Percentiles rank a stretch among this genome's conserved stretches.
phyloP scores from a whole-genome alignment of 176 grass and related monocot genomes.

The Zizania latifolia region DNA sequence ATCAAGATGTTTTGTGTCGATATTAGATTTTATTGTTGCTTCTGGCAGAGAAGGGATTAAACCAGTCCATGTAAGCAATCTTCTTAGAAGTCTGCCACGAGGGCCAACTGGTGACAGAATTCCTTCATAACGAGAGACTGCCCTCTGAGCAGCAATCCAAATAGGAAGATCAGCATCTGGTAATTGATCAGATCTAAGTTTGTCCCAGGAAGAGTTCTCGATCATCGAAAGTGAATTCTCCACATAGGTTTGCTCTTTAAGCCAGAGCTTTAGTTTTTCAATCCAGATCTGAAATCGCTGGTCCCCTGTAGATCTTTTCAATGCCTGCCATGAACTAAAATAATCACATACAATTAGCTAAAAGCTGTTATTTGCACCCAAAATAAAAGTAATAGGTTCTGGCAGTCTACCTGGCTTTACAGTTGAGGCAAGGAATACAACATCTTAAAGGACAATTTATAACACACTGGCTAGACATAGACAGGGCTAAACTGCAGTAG shows the following conservation, averaged over 20 bases:
- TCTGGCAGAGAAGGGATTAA: constrained; percentile 73
- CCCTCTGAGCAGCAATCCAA: constrained; percentile 83
- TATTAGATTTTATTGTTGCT: constrained; percentile 44
- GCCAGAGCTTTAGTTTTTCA: constrained; percentile 74
- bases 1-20: constrained; percentile 51
- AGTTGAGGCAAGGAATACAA: not conserved
- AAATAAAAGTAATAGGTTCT: not conserved
- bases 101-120: constrained; percentile 77
- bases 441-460: not conserved
- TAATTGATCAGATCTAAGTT: constrained; percentile 38
- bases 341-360: constrained; percentile 47
- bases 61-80: constrained; percentile 80
- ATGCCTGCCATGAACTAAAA: constrained; percentile 60
- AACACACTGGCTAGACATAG: not conserved
- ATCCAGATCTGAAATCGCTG: constrained; percentile 69
- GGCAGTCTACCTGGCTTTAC: not conserved
- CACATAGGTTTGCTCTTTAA: constrained; percentile 72
- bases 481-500: not conserved
- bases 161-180: constrained; percentile 68
- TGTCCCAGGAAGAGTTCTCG: constrained; percentile 44
- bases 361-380: not conserved
- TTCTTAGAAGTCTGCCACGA: constrained; percentile 81
- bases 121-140: constrained; percentile 80
- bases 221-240: constrained; percentile 38
- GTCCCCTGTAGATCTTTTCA: constrained; percentile 68